Conservation (phyloP, 352 stramenopile genomes). For the Blastocystis hominis region DNA sequence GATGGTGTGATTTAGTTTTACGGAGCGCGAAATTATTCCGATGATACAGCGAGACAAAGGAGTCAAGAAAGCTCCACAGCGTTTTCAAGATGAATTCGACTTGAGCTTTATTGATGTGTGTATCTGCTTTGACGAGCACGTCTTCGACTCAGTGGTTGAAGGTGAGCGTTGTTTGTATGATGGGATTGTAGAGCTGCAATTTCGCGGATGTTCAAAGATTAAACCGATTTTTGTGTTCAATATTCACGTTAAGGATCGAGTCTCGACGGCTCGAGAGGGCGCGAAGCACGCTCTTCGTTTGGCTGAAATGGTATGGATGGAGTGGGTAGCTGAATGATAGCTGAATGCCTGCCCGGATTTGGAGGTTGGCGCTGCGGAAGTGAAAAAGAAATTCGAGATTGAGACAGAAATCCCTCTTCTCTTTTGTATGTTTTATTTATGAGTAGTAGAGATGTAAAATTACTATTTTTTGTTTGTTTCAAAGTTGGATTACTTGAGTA, state of each 20-base stretch:
- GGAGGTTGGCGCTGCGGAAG: constrained; percentile 4
- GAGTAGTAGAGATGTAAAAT: neutral
- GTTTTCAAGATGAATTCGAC: constrained; percentile 25
- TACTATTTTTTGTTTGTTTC: neutral
- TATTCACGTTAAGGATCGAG: constrained; percentile 29
- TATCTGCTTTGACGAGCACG: constrained; percentile 50
- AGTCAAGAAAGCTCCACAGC: constrained; percentile 41
- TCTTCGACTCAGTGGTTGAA: constrained; percentile 39
- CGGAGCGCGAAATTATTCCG: constrained; percentile 23
- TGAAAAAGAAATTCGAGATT: constrained; percentile 18
- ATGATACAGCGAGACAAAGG: constrained; percentile 33
- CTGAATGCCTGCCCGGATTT: constrained; percentile 17
- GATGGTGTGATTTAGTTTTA: constrained; percentile 3
- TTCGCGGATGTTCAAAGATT: neutral
- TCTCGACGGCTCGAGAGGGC: neutral
- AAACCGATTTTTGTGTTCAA: constrained; percentile 52
- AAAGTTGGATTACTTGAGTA: neutral
- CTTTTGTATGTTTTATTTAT: constrained; percentile 41
- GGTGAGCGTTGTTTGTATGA: neutral
- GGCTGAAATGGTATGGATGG: neutral
- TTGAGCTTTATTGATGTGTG: constrained; percentile 48
- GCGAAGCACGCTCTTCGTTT: constrained; percentile 3
- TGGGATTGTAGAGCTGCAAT: constrained; percentile 35
- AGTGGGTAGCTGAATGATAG: neutral
- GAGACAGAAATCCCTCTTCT: constrained; percentile 16